A percentile compares a stretch with the other conserved stretches of the same genome.
These are phyloP conservation scores for Eimeria tenella DNA, from an alignment of 169 alveolate genomes.

Conservation along the genomic window DNA sequence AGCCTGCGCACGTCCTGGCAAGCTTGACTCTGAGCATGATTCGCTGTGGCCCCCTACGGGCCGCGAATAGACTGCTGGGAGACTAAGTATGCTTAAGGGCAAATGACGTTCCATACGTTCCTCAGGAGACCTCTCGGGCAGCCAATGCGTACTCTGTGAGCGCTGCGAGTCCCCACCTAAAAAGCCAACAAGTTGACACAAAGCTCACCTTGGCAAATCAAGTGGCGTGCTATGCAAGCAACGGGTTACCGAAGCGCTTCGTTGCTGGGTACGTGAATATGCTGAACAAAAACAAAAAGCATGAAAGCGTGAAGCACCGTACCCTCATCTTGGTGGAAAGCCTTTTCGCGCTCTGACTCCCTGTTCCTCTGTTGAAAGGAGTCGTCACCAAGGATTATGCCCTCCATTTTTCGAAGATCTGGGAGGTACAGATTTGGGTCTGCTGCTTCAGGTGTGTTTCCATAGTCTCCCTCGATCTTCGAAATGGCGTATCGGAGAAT, in stretches of 20 bases:
- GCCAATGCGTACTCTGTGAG: neutral
- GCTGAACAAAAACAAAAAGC: neutral
- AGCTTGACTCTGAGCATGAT: neutral
- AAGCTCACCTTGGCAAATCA: neutral
- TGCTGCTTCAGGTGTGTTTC: slow-evolving; percentile 1
- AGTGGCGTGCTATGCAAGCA: too few relatives aligned
- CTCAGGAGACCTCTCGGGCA: slow-evolving; percentile 60
- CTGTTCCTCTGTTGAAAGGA: neutral
- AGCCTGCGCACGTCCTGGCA: neutral
- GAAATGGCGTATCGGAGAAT: slow-evolving; percentile 56
- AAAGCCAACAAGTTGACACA: neutral
- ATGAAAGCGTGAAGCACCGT: neutral
- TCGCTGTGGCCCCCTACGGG: neutral
- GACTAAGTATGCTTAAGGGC: slow-evolving; percentile 41
- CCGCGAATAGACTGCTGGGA: slow-evolving; percentile 3
- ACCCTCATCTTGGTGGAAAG: too few relatives aligned
- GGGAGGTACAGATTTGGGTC: slow-evolving; percentile 29
- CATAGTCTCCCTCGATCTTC: slow-evolving; percentile 41
- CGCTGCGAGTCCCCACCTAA: slow-evolving; percentile 2
- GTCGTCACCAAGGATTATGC: neutral
- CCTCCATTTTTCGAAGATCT: slow-evolving; percentile 42
- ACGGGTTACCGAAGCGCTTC: too few relatives aligned
- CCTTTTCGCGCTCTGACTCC: neutral
- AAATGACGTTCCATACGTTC: slow-evolving; percentile 67
- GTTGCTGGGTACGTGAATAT: too few relatives aligned